Evolutionary conservation across 1,284 basidiomycete genomes (phyloP), one percentile per base, ranked within the genome.

Genomic region (Trichosporon asahii): DNA sequence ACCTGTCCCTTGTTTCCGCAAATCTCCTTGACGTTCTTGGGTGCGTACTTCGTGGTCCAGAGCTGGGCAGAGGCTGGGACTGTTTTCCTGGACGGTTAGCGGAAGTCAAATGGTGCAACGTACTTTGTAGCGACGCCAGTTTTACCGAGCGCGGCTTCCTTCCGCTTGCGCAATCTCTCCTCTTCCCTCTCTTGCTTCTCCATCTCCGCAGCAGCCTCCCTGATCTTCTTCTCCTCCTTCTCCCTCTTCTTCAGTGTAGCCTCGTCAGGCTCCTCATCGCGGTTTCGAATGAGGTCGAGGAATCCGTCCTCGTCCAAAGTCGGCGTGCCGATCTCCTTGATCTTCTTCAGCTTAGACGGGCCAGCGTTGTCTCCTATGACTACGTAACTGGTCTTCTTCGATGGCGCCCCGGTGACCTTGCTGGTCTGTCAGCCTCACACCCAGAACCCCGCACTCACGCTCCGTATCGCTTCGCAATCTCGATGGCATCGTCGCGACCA

Each of bases 21-120:
- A 25, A 99, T 88, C 73, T 99, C 95, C 77, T 93, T 96, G 70
- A 95, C 75, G 14, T 86, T 87, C 74, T 89, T 88, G 0, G 97
- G 96, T 0, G 96, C 95, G 80, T 99, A 99, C 37, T 95, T 91
- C 40, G 90, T 91, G 31, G 97, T 98, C 97, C 97, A 99, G 0
- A 99, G 86, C 79, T 95, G 92, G 5, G 83, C 77, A 5, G 79
- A 79, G 0, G 80, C 70, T 0, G 87, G 80, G 1, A 76, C 87
- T 0, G 84, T 84, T 66, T 81, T 81, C 64, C 86, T 85, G 76
- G 4, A 7, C 12, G 11, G 66, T 70, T 27, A 69, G 70, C 23
- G 0, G n/a, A 5, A 4, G 14, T 1, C 2, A 3, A 0, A 4
- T 15, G 25, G 4, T 4, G 7, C 0, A 9, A 78, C 82, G 67